Evolutionary conservation across 2,329 filamentous ascomycete species (phyloP), one percentile per base, ranked within the genome.

Genomic region (Chrysoporthe puriensis): DNA sequence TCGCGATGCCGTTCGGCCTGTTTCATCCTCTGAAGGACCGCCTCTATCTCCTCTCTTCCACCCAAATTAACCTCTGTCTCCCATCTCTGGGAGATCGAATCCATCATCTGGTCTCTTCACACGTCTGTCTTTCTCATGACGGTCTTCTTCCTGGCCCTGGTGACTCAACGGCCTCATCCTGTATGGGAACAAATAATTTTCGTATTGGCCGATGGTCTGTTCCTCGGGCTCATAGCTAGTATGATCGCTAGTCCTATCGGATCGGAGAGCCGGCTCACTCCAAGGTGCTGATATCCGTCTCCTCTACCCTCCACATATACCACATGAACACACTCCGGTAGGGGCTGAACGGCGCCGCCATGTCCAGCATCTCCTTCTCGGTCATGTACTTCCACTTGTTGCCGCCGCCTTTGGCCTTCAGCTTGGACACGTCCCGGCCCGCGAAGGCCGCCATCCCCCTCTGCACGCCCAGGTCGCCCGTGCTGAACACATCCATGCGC

Each of bases 341-440:
- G 3, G 95, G 96, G 67, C 86, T 85, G 78, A 97, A 99, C 75
- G 84, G 88, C 67, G 90, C 91, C 14, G 93, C 90, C 71, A 93
- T 84, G 72, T 94, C 91, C 69, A 91, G 77, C 96, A 99, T 98
- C 69, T 98, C 96, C 76, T 89, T 87, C 80, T 98, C 96, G 46
- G 86, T 87, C 94, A 98, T 97, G 78, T 98, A 99, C 83, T 98
- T 98, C 91, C 94, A 98, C 82, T 98, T 98, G 62, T 70, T 70
- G 5, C 68, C 68, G 57, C 92, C 92, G 43, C 90, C 90, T 36
- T 89, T 89, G 71, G 88, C 92, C 80, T 96, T 97, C 68, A 97
- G 81, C 79, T 95, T 97, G 58, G 83, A 87, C 32, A 98, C 89
- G 76, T 98, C 93, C 68, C 87, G 88, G 1, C 96, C 96, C 60